Percentiles rank a stretch among this genome's conserved stretches.
Evolutionary conservation across 2,329 filamentous ascomycete species (phyloP).

Genomic region (Colletotrichum agaves): DNA sequence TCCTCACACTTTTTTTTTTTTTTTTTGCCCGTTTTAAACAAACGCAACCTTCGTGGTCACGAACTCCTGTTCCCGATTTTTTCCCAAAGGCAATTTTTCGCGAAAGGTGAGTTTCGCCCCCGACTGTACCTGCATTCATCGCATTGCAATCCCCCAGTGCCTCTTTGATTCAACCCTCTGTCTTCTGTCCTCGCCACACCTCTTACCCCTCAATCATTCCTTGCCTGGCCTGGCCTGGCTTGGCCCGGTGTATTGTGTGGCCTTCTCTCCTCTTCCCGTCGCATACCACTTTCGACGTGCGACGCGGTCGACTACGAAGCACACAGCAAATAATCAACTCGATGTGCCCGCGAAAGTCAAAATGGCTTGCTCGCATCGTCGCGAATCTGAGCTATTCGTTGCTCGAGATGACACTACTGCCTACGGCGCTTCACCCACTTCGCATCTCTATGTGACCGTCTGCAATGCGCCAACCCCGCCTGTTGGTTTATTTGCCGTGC

Average conservation of each 20-base stretch:
- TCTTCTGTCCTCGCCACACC: background rate
- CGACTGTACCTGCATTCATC: slow-evolving; percentile 16
- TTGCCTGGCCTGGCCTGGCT: background rate
- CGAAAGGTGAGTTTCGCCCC: slow-evolving; percentile 33
- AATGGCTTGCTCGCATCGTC: no score
- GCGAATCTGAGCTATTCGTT: background rate
- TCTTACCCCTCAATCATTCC: background rate
- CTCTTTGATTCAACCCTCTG: background rate
- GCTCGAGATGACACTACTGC: background rate
- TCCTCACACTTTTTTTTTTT: slow-evolving; percentile 29
- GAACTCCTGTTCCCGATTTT: slow-evolving; percentile 11
- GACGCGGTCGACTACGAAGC: background rate
- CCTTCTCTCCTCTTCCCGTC: background rate
- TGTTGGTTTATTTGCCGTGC: background rate
- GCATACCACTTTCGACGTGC: background rate
- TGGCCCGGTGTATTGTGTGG: background rate
- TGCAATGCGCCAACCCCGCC: slow-evolving; percentile 23
- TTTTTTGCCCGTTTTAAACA: slow-evolving; percentile 27
- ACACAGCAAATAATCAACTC: background rate
- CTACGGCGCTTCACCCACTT: background rate
- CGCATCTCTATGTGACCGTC: background rate
- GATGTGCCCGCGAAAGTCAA: background rate
- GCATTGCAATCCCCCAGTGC: background rate
- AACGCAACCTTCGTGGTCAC: slow-evolving; percentile 29
- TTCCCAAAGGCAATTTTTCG: slow-evolving; percentile 27